Conservation (phyloP, 345 rosid genomes). For the Geranium rotundifolium region DNA sequence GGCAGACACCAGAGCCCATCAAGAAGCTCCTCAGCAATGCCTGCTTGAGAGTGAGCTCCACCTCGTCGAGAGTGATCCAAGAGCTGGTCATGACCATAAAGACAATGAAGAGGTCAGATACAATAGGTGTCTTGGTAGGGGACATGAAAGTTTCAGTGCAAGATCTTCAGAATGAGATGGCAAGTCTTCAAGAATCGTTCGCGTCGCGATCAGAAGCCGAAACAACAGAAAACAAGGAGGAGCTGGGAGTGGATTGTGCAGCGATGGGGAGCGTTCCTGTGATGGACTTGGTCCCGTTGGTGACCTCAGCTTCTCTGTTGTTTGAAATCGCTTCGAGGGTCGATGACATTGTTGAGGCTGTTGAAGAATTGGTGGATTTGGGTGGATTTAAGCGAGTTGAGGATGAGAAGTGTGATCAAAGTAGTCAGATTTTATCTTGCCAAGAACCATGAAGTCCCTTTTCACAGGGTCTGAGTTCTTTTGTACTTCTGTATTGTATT, state of each 20-base stretch:
- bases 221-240: constrained; percentile 4
- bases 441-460: background rate
- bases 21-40: constrained; percentile 23
- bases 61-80: constrained; percentile 20
- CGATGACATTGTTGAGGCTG: constrained; percentile 19
- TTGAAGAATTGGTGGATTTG: constrained; percentile 20
- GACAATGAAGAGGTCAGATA: constrained; percentile 25
- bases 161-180: constrained; percentile 24
- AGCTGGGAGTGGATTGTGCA: background rate
- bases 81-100: constrained; percentile 22
- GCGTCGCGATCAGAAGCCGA: constrained; percentile 6
- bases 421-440: background rate
- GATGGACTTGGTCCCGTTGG: constrained; percentile 22
- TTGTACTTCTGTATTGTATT: no score
- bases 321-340: constrained; percentile 25
- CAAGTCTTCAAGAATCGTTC: constrained; percentile 11
- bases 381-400: constrained; percentile 17
- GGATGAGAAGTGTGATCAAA: constrained; percentile 15
- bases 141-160: constrained; percentile 27
- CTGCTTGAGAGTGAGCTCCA: constrained; percentile 28
- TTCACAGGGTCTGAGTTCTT: background rate
- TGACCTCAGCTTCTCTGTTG: constrained; percentile 25
- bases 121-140: constrained; percentile 13
- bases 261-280: constrained; percentile 8
- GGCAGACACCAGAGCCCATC: constrained; percentile 24